phyloP scores from a whole-genome alignment of 2,329 filamentous ascomycete species.

The Orbilia quercus region DNA sequence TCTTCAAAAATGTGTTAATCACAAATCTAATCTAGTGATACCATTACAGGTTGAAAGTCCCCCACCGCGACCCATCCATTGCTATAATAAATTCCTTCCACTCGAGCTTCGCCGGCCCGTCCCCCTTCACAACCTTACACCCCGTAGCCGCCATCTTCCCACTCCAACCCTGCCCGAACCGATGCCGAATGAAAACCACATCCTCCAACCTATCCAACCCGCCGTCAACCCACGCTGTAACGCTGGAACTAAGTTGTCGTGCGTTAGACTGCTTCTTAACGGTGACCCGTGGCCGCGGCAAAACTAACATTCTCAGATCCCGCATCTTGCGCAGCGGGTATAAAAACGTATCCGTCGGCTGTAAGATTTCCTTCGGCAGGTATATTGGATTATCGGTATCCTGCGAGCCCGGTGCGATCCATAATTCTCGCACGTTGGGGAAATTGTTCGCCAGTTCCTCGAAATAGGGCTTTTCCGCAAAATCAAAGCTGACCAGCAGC shows the following conservation, averaged over 20 bases:
- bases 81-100: no score
- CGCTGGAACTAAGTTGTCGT: background rate
- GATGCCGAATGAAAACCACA: background rate
- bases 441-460: background rate
- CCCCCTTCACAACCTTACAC: background rate
- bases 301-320: background rate
- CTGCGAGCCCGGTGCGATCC: background rate
- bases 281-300: background rate
- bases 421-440: background rate
- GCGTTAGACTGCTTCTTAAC: background rate
- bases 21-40: no score
- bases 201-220: slow-evolving; percentile 5
- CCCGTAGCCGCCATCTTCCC: background rate
- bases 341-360: background rate
- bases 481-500: background rate
- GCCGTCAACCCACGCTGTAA: background rate
- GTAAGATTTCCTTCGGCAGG: background rate
- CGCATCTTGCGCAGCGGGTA: background rate
- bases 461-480: background rate
- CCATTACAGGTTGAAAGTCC: no score
- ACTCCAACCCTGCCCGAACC: background rate
- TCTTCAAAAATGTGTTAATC: no score
- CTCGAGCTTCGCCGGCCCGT: no score
- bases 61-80: no score
- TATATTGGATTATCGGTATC: background rate